These are phyloP conservation scores for Mrakia blollopis DNA, from an alignment of 768 basidiomycete genomes.

Conservation along the genomic window DNA sequence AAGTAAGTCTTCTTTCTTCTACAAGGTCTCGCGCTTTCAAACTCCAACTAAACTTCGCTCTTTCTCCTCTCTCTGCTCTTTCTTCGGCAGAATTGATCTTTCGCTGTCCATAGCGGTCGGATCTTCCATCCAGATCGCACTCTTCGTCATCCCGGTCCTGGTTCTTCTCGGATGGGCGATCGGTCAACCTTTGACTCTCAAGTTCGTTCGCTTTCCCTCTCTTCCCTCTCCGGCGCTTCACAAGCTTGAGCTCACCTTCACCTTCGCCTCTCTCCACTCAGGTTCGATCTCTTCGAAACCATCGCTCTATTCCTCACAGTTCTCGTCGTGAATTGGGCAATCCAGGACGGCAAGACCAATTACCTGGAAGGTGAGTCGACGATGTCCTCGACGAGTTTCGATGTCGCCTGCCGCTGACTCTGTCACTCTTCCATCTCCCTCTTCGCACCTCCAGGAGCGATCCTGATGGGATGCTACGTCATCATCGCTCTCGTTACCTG, in stretches of 20 bases:
- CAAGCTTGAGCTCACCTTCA: not conserved
- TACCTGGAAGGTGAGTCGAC: constrained; percentile 38
- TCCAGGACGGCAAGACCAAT: constrained; percentile 41
- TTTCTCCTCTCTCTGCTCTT: not conserved
- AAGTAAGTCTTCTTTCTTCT: too few species aligned
- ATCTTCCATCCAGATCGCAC: constrained; percentile 40
- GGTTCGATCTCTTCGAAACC: constrained; percentile 41
- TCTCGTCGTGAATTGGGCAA: constrained; percentile 42
- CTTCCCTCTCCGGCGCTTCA: not conserved
- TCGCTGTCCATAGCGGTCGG: constrained; percentile 39
- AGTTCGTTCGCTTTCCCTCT: constrained; percentile 29
- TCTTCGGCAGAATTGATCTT: constrained; percentile 21
- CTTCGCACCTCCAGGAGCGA: constrained; percentile 8
- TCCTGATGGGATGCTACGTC: constrained; percentile 42
- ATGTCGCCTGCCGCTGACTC: too few species aligned
- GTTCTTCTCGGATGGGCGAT: constrained; percentile 42
- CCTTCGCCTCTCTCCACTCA: not conserved
- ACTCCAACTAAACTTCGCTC: too few species aligned
- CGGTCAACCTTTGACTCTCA: constrained; percentile 41
- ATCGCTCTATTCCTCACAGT: constrained; percentile 41
- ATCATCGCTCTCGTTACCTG: constrained; percentile 27
- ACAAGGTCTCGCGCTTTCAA: not conserved
- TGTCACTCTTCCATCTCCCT: too few species aligned
- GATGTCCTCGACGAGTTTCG: too few species aligned
- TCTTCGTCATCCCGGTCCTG: constrained; percentile 41